These are phyloP conservation scores for Claviceps spartinae DNA, from an alignment of 2,329 filamentous ascomycete genomes.

Conservation along the genomic window DNA sequence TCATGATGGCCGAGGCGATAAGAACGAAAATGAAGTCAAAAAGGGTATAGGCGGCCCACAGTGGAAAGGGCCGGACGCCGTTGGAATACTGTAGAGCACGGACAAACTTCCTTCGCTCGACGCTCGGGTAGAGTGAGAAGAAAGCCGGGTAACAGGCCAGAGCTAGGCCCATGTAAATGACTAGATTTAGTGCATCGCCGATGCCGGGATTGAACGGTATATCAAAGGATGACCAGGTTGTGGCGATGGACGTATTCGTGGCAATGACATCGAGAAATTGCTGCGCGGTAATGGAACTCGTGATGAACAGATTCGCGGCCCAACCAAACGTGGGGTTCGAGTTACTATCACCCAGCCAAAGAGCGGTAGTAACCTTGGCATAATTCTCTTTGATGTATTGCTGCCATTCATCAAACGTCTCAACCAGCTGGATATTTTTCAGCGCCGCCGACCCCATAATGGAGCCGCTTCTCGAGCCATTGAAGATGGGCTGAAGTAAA, in stretches of 20 bases:
- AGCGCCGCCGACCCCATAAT: constrained; percentile 10
- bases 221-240: constrained; percentile 63
- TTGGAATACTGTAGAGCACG: constrained; percentile 84
- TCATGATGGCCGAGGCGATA: constrained; percentile 46
- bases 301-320: constrained; percentile 46
- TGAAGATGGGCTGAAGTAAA: constrained; percentile 29
- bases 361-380: constrained; percentile 56
- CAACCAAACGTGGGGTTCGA: constrained; percentile 57
- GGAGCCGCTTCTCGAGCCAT: constrained; percentile 11
- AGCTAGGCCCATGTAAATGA: constrained; percentile 69
- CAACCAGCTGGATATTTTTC: constrained; percentile 36
- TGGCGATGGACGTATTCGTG: constrained; percentile 53
- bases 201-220: constrained; percentile 54
- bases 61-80: constrained; percentile 64
- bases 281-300: constrained; percentile 46
- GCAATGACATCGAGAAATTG: constrained; percentile 55
- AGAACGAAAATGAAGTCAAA: constrained; percentile 74
- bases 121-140: constrained; percentile 79
- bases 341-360: constrained; percentile 55
- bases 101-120: constrained; percentile 66
- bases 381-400: constrained; percentile 48
- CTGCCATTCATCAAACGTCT: constrained; percentile 56
- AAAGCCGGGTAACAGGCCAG: constrained; percentile 72
- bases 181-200: constrained; percentile 63
- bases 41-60: constrained; percentile 71